Evolutionary conservation across 768 basidiomycete genomes (phyloP).

Genomic region (Suillus brevipes): DNA sequence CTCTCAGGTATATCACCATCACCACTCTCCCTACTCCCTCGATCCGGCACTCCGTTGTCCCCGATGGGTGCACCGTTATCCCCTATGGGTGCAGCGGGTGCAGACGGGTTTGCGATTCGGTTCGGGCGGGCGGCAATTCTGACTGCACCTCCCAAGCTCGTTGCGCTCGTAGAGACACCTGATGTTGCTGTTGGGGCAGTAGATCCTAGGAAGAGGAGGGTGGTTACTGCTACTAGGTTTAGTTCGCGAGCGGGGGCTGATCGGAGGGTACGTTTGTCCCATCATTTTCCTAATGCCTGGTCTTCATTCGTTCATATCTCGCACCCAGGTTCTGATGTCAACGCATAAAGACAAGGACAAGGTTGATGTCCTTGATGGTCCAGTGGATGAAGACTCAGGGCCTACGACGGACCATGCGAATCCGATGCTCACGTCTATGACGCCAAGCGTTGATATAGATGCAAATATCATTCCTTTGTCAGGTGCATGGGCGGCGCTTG

Average conservation of each 20-base stretch:
- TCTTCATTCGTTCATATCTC: constrained; percentile 1
- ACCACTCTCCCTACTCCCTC: constrained; percentile 26
- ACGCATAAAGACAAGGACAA: constrained; percentile 66
- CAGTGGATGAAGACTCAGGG: neutral
- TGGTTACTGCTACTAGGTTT: constrained; percentile 86
- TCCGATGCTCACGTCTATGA: constrained; percentile 18
- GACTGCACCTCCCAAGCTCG: constrained; percentile 80
- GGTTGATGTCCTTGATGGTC: constrained; percentile 24
- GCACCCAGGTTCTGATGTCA: constrained; percentile 72
- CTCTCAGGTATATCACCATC: neutral
- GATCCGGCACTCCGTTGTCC: constrained; percentile 36
- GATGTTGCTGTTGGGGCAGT: constrained; percentile 90
- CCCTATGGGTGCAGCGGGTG: constrained; percentile 24
- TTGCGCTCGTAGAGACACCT: constrained; percentile 82
- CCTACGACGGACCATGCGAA: constrained; percentile 14
- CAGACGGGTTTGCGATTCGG: constrained; percentile 43
- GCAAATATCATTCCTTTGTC: constrained; percentile 62
- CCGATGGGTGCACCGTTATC: constrained; percentile 29
- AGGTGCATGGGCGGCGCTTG: constrained; percentile 77
- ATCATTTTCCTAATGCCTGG: neutral
- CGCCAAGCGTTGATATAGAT: constrained; percentile 58
- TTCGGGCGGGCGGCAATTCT: constrained; percentile 74
- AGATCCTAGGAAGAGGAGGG: constrained; percentile 78
- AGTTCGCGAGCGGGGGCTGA: constrained; percentile 82
- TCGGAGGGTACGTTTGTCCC: constrained; percentile 59